These are phyloP conservation scores for Aspergillus cejpii DNA, from an alignment of 2,329 filamentous ascomycete species.

Conservation along the genomic window DNA sequence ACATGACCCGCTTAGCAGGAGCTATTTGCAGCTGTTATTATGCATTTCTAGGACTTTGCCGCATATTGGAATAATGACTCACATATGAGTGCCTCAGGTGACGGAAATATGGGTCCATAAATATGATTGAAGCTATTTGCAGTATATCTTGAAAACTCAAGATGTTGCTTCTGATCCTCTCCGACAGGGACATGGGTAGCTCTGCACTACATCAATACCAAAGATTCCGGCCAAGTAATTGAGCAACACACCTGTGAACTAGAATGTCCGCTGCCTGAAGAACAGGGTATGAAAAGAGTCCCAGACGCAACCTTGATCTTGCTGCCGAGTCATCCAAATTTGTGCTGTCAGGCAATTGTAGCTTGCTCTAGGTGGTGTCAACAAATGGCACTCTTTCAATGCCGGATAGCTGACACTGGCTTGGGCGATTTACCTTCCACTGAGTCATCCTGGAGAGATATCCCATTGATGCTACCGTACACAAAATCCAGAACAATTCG, in stretches of 20 bases:
- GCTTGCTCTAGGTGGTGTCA: slow-evolving; percentile 56
- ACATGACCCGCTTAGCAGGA: slow-evolving; percentile 84
- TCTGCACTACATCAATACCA: slow-evolving; percentile 38
- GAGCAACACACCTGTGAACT: slow-evolving; percentile 58
- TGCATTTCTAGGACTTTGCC: neutral
- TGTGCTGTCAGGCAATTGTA: slow-evolving; percentile 56
- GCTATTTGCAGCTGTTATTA: slow-evolving; percentile 41
- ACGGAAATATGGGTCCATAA: slow-evolving; percentile 57
- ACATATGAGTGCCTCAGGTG: slow-evolving; percentile 68
- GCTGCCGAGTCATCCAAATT: slow-evolving; percentile 52
- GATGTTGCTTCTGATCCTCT: slow-evolving; percentile 89
- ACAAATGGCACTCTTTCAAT: neutral
- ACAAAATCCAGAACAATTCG: slow-evolving; percentile 95
- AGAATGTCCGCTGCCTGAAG: slow-evolving; percentile 92
- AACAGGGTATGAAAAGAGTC: slow-evolving; percentile 92
- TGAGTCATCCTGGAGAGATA: slow-evolving; percentile 98
- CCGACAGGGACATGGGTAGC: slow-evolving; percentile 94
- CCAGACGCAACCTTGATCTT: slow-evolving; percentile 66
- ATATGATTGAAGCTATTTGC: slow-evolving; percentile 79
- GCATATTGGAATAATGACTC: slow-evolving; percentile 15
- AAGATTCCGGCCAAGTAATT: neutral
- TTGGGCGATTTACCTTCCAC: slow-evolving; percentile 66
- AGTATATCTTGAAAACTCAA: slow-evolving; percentile 84
- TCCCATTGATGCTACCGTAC: slow-evolving; percentile 83
- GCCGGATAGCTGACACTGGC: neutral